Evolutionary conservation across 2,329 filamentous ascomycete species (phyloP), one percentile per base, ranked within the genome.

Genomic region (Phialemoniopsis sp.): DNA sequence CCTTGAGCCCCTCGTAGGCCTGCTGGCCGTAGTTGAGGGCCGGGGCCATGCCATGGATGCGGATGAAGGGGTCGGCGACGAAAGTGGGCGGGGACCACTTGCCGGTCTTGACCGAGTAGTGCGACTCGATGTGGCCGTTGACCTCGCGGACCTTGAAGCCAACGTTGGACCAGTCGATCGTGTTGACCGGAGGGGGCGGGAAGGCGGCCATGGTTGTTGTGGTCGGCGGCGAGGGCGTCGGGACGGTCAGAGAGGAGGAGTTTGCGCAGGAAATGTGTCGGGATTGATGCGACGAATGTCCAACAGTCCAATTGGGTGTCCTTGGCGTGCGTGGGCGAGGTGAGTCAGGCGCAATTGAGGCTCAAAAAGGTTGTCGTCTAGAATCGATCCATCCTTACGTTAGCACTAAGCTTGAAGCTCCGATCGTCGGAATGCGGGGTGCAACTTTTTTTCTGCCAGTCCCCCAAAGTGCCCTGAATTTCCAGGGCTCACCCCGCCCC

Each of bases 1-100:
- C 90, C 66, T 97, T 97, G 60, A 97, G 81, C n/a, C 93, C 93
- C 63, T 98, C 93, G 72, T 95, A 98, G 54, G 89, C 91, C 69
- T 97, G 93, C 60, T 95, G 89, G 42, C 91, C 89, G 63, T 98
- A 98, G 75, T 98, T 98, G 49, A 97, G 79, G 32, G 82, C 91
- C 0, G 93, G 90, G 0, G 90, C 84, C 87, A 98, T 93, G 63
- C 91, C 93, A 65, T 97, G 91, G 58, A 97, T 82, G 49, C 83
- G 82, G 53, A 97, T 79, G 70, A 77, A 90, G 7, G 91, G 91
- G 53, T 91, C 87, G 44, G 79, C 66, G 45, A 96, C 81, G 66
- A 95, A 95, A 47, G 76, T 69, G 18, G 88, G 89, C 13, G 81
- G 63, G 0, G 83, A 79, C 90, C 90, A 96, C 73, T 82, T 62